Base-by-base conservation (phyloP, 108 stramenopile genomes). In the Skeletonema potamos region DNA sequence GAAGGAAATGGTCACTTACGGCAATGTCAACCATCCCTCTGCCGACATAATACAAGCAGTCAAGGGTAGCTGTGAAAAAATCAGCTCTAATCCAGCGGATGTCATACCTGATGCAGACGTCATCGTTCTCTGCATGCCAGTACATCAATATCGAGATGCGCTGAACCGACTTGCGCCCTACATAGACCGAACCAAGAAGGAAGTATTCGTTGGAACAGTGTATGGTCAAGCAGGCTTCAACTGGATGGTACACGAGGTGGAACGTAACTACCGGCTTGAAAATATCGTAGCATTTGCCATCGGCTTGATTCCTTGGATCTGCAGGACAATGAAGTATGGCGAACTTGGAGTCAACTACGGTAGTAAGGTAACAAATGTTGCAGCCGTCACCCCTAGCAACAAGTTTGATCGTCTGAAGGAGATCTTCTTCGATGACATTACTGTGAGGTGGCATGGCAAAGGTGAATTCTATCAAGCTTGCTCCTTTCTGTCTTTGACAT, bases 161-260 rank as follows among this genome's bases (percentile, higher is more conserved):
- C 44, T 85, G 26, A 54, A 75, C 20, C 64, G 77, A 2, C 32
- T 85, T 11, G 80, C 84, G 12, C 84, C 84, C 51, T 68, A 78
- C 65, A 60, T 85, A 22, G 72, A 79, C 55, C 36, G 57, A 63
- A 44, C 22, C 0, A 85, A 85, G 70, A 60, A 68, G 28, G 72
- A 82, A 4, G 81, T 85, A 8, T 85, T 71, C 48, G 76, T 85
- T 4, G 84, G 84, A 11, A 85, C 84, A 1, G 66, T 85, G 33
- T 85, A 66, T 51, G 84, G 84, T 10, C 84, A 85, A 63, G 84
- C 84, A 0, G 81, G 81, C 3, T 85, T 81, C 36, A 77, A 82
- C 54, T 85, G 84, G 84, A 85, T 85, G 84, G 81, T 85, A 6
- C 84, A 85, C 32, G 84, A 82, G 30, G 46, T 69, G 18, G 84